Conservation (phyloP, 192 early-diverging fungal genomes). For the Coemansia sp. region DNA sequence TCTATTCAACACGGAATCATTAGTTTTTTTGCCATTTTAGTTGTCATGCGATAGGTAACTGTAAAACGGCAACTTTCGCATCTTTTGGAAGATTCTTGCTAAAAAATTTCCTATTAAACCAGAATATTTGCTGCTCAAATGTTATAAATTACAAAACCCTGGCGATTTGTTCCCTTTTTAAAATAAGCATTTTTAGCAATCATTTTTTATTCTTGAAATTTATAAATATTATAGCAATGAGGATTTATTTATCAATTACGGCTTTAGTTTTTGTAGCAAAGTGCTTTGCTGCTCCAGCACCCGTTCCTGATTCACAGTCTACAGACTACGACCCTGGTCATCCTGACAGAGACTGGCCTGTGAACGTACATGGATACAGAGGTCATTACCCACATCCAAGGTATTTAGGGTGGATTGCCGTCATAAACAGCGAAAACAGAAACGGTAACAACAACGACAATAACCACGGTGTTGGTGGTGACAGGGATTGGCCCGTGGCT, state of each 20-base stretch:
- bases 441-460: background rate
- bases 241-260: background rate
- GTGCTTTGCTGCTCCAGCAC: background rate
- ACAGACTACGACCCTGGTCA: constrained; percentile 15
- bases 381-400: background rate
- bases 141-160: no score
- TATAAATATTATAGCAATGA: background rate
- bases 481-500: constrained; percentile 48
- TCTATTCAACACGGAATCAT: background rate
- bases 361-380: constrained; percentile 19
- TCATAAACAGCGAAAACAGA: background rate
- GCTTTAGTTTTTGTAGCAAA: background rate
- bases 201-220: background rate
- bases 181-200: no score
- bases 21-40: constrained; percentile 7
- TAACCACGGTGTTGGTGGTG: background rate
- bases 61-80: background rate
- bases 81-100: no score
- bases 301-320: background rate
- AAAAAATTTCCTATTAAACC: no score
- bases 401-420: background rate
- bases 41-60: background rate
- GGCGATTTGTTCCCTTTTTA: no score
- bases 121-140: no score
- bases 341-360: constrained; percentile 47